Evolutionary conservation across 305 asterid species (phyloP).

Genomic region (Salvia sclarea): DNA sequence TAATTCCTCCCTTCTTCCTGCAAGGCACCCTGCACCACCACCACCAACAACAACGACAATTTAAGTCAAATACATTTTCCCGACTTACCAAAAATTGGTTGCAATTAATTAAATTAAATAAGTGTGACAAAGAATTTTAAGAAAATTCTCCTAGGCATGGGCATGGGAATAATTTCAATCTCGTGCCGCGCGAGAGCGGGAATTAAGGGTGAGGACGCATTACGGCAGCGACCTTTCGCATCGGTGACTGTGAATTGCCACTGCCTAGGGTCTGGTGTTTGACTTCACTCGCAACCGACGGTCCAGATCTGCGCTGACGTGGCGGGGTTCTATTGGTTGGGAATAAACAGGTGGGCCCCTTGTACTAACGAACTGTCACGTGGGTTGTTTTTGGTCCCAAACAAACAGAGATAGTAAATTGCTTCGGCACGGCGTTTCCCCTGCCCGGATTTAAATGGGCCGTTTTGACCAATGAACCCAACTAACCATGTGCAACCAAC

Average conservation of each 20-base stretch:
- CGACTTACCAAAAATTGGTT: too few relatives aligned
- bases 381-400: constrained; percentile 31
- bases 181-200: constrained; percentile 27
- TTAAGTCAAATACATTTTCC: too few relatives aligned
- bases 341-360: constrained; percentile 22
- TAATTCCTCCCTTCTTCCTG: constrained; percentile 69
- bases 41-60: too few relatives aligned
- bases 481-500: constrained; percentile 34
- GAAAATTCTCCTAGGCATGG: not conserved
- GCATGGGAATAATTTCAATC: not conserved
- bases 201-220: constrained; percentile 27
- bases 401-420: not conserved
- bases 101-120: not conserved
- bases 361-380: constrained; percentile 37
- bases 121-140: not conserved
- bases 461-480: constrained; percentile 29
- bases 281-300: not conserved
- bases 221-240: constrained; percentile 26
- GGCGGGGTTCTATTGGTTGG: constrained; percentile 19
- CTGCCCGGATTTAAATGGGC: not conserved
- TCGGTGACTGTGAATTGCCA: constrained; percentile 29
- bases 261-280: constrained; percentile 36
- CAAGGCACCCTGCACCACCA: constrained; percentile 66
- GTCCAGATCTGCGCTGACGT: not conserved
- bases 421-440: constrained; percentile 15